Conservation (phyloP, 805 yeast genomes). For the Blastobotrys americana region DNA sequence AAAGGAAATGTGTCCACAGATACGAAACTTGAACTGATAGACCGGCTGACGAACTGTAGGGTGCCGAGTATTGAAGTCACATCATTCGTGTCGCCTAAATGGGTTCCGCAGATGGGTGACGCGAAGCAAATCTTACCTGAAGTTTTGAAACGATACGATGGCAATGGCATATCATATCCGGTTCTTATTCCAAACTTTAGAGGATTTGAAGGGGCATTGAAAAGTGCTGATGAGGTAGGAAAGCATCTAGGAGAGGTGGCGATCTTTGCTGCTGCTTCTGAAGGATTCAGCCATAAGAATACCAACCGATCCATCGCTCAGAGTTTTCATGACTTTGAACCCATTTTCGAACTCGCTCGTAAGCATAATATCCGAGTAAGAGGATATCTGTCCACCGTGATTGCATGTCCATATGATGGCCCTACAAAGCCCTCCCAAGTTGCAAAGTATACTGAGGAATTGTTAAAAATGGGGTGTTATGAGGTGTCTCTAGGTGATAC, state of each 20-base stretch:
- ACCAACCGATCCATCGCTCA: slow-evolving; percentile 27
- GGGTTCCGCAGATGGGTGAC: slow-evolving; percentile 33
- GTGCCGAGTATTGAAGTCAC: slow-evolving; percentile 24
- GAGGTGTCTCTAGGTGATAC: slow-evolving; percentile 32
- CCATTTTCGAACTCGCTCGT: slow-evolving; percentile 21
- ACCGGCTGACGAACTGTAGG: slow-evolving; percentile 23
- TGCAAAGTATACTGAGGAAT: slow-evolving; percentile 22
- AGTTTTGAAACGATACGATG: slow-evolving; percentile 12
- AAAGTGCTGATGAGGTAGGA: slow-evolving; percentile 15
- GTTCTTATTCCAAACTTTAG: slow-evolving; percentile 27
- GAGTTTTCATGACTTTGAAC: slow-evolving; percentile 21
- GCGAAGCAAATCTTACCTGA: slow-evolving; percentile 16
- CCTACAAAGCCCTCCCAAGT: slow-evolving; percentile 25
- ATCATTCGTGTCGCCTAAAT: slow-evolving; percentile 31
- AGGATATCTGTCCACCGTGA: slow-evolving; percentile 29
- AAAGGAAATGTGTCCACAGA: slow-evolving; percentile 21
- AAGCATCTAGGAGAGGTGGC: slow-evolving; percentile 22
- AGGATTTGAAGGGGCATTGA: slow-evolving; percentile 25
- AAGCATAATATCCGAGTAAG: slow-evolving; percentile 21
- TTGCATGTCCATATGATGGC: slow-evolving; percentile 31
- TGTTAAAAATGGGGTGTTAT: slow-evolving; percentile 29
- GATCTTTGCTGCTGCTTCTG: slow-evolving; percentile 28
- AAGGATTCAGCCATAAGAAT: slow-evolving; percentile 28
- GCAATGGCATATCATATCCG: slow-evolving; percentile 22
- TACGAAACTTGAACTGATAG: slow-evolving; percentile 24